phyloP scores from a whole-genome alignment of 805 yeast genomes.

The Kodamaea fukazawae region DNA sequence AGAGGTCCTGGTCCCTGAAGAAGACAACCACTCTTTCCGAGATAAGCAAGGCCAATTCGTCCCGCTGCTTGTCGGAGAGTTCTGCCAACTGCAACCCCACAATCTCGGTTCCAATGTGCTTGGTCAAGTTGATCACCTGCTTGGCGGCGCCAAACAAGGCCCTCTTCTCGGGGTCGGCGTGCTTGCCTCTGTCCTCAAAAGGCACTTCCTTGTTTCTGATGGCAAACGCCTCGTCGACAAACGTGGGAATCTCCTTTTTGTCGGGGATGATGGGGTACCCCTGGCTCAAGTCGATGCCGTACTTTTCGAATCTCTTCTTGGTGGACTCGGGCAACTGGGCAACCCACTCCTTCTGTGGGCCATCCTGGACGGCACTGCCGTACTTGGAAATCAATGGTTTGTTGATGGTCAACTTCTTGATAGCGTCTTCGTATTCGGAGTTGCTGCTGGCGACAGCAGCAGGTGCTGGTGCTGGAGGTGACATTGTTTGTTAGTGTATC shows the following conservation, averaged over 20 bases:
- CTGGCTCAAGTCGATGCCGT: slow-evolving; percentile 34
- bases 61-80: slow-evolving; percentile 41
- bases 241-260: slow-evolving; percentile 31
- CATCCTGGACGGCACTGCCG: slow-evolving; percentile 1
- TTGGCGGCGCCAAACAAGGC: slow-evolving; percentile 41
- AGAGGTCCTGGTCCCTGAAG: slow-evolving; percentile 46
- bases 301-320: slow-evolving; percentile 27
- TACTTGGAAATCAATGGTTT: slow-evolving; percentile 6
- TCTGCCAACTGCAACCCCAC: slow-evolving; percentile 45
- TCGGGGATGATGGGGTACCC: slow-evolving; percentile 43
- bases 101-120: slow-evolving; percentile 49
- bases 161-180: slow-evolving; percentile 38
- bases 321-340: slow-evolving; percentile 22
- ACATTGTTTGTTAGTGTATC: slow-evolving; percentile 1
- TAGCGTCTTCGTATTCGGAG: slow-evolving; percentile 6
- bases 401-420: slow-evolving; percentile 6
- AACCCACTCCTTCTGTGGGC: slow-evolving; percentile 10
- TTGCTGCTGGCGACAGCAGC: slow-evolving; percentile 6
- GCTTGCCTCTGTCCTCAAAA: slow-evolving; percentile 33
- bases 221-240: slow-evolving; percentile 38
- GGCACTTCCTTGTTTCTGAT: slow-evolving; percentile 34
- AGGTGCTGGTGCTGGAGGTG: slow-evolving; percentile 1
- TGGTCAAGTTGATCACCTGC: slow-evolving; percentile 42
- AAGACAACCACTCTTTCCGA: slow-evolving; percentile 53
- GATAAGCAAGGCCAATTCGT: slow-evolving; percentile 46